Evolutionary conservation across 495 filamentous ascomycete species (phyloP).

Genomic region (Thermothielavioides terrestris): DNA sequence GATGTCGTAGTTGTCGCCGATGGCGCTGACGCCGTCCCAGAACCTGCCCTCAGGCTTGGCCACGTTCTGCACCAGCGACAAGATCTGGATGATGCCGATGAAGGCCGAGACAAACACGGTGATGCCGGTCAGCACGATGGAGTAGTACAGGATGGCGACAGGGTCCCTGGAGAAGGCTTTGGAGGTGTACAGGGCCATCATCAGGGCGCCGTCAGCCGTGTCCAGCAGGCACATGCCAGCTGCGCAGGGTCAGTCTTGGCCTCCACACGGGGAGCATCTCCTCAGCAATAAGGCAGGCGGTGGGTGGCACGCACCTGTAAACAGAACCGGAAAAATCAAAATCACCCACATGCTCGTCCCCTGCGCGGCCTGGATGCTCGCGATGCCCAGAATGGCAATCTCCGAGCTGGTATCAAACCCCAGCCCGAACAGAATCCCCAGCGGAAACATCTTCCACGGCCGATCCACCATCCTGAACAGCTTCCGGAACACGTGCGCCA

Average conservation of each 20-base stretch:
- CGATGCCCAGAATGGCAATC: conserved; percentile 84
- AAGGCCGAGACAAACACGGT: conserved; percentile 81
- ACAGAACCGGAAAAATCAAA: conserved; percentile 81
- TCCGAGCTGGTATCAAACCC: conserved; percentile 96
- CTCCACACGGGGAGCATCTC: too few species aligned
- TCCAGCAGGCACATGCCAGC: conserved; percentile 89
- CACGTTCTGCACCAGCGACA: conserved; percentile 67
- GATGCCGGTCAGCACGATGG: conserved; percentile 75
- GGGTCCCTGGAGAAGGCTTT: conserved; percentile 63
- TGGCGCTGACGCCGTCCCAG: conserved; percentile 74
- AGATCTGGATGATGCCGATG: conserved; percentile 77
- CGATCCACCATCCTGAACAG: conserved; percentile 79
- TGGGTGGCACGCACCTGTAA: conserved; percentile 70
- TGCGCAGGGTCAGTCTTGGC: conserved; percentile 15
- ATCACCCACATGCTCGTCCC: conserved; percentile 93
- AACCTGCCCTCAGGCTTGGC: conserved; percentile 64
- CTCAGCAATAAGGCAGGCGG: too few species aligned
- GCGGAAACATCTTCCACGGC: conserved; percentile 96
- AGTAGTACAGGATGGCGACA: conserved; percentile 89
- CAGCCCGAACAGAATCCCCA: conserved; percentile 84
- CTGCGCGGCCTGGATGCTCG: conserved; percentile 70
- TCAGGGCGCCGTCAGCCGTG: conserved; percentile 84
- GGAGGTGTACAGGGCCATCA: conserved; percentile 88
- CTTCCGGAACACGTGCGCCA: conserved; percentile 61
- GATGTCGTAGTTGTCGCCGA: conserved; percentile 76